These are phyloP conservation scores for Canna indica DNA, from an alignment of 176 grass and related monocot species.

Conservation along the genomic window DNA sequence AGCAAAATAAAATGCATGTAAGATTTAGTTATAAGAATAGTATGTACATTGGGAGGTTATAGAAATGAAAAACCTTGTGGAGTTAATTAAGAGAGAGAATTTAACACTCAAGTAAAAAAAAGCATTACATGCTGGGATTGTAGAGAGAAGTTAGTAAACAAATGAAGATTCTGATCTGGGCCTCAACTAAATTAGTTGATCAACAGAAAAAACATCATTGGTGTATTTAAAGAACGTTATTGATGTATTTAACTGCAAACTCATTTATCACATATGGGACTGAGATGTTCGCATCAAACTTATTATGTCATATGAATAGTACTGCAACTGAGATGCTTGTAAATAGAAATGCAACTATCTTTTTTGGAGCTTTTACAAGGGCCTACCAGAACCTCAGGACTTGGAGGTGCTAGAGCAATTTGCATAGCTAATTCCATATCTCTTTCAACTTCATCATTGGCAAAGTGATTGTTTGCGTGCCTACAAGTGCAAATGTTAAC, in stretches of 20 bases:
- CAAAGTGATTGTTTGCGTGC: constrained; percentile 85
- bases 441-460: constrained; percentile 49
- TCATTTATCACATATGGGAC: background rate
- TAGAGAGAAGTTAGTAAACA: background rate
- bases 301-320: background rate
- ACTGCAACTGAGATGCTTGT: background rate
- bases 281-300: background rate
- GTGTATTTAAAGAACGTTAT: too few relatives aligned
- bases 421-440: constrained; percentile 66
- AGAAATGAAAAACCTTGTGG: background rate
- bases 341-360: background rate
- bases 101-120: too few relatives aligned
- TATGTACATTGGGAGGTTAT: background rate
- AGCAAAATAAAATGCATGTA: background rate
- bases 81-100: too few relatives aligned
- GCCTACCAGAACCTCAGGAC: constrained; percentile 25
- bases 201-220: background rate
- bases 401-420: constrained; percentile 35
- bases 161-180: background rate
- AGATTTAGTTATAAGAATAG: background rate
- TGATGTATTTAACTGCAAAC: background rate
- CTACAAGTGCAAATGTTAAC: constrained; percentile 22
- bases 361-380: background rate
- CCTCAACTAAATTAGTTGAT: background rate
- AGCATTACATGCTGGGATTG: background rate